Base-by-base conservation (phyloP, 331 rosid genomes). In the Telfairia occidentalis region DNA sequence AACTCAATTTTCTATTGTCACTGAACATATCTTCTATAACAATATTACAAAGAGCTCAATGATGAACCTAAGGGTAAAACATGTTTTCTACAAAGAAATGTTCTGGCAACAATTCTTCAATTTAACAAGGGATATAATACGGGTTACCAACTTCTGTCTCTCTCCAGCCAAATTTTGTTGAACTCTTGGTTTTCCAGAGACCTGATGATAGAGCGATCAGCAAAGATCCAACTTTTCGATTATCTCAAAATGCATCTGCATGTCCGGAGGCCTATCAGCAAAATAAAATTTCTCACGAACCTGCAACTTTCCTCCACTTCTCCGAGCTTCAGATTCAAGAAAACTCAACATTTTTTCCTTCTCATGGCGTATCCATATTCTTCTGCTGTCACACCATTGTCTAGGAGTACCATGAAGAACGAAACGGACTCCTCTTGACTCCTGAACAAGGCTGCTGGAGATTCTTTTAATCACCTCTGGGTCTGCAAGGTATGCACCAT, bases 241-340 rank as follows among this genome's bases (percentile, higher is more conserved):
- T 70, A 91, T 87, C 84, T 93, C 96, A 87, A 89, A 93, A 78
- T 91, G 98, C 96, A 90, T 93, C 84, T 89, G 92, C 82, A 93
- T 38, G 81, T 86, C 85, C 5, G 90, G 85, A 23, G 83, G 67
- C 74, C 79, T 84, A 81, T 88, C 88, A 59, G 83, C 80, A 84
- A 89, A 90, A 83, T 91, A 91, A 61, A 78, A 84, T 84, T 79
- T 88, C 80, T 84, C 82, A 1, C 9, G 67, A 7, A 82, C 89
- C 76, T 85, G 66, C 45, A 91, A 65, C 66, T 87, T 87, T 0
- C 86, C 91, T 63, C 53, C 79, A 77, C 88, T 82, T 78, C 77
- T 82, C 24, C 7, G 66, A 23, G 88, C 83, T 83, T 81, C 88
- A 37, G 89, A 80, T 77, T 87, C 86, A 64, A 91, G 91, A 61